Evolutionary conservation across 805 yeast species (phyloP), one percentile per base, ranked within the genome.

Genomic region (Candida maesae): DNA sequence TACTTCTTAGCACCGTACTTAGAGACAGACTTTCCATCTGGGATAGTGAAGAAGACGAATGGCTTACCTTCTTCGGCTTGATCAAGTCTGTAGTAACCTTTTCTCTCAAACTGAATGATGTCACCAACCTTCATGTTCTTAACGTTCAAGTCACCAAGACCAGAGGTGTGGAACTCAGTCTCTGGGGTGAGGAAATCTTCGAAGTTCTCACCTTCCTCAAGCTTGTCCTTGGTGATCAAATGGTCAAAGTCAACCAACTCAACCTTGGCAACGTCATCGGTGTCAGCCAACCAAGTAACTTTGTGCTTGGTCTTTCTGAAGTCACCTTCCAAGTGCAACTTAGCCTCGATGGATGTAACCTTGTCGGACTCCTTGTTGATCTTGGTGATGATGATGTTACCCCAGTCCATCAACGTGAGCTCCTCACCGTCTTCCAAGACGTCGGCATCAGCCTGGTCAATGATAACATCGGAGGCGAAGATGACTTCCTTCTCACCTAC

Each of bases 351-450:
- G 4, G 81, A 69, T 35, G 70, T 71, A 41, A 84, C 84, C 33
- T 62, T 63, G 35, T 65, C 75, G 44, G 76, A 84, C 49, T 78
- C 80, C 62, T 76, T 81, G 61, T 67, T 67, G 59, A 90, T 75
- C 62, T 78, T 78, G 51, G 83, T 76, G 51, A 90, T 70, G 51
- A 91, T 84, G 44, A 80, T 84, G 63, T 91, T 91, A 74, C 97
- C 98, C 98, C 98, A 91, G 68, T 91, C 97, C 98, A 91, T 91
- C 58, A 91, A 76, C n/a, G 98, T 91, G 49, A 90, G 73, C 70
- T 91, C 98, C 68, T 91, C 98, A 50, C 84, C 86, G 32, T 79
- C 91, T 52, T 74, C 79, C 46, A 82, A 71, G 34, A 90, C 81
- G 46, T 67, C 70, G 28, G 84, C 85, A 66, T 91, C 98, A 21